phyloP scores from a whole-genome alignment of 2,329 filamentous ascomycete genomes.

The Colletotrichum paranaense region DNA sequence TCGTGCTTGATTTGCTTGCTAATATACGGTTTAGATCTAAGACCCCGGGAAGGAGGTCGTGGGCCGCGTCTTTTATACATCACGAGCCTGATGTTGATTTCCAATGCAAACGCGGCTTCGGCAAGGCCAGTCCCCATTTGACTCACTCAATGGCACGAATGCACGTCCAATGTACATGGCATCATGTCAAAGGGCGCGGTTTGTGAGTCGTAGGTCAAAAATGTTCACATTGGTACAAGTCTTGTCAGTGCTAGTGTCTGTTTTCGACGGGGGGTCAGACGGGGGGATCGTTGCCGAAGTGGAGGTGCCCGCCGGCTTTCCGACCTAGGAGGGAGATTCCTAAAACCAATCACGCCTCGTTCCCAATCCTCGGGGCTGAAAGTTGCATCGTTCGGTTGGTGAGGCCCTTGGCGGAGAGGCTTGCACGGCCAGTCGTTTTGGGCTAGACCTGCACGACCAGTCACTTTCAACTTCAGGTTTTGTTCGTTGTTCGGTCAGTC shows the following conservation, averaged over 20 bases:
- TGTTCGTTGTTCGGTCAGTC: constrained; percentile 12
- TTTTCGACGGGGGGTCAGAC: constrained; percentile 13
- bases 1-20: constrained; percentile 6
- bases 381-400: background rate
- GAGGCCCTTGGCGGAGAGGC: constrained; percentile 2
- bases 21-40: background rate
- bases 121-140: background rate
- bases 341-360: background rate
- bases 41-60: background rate
- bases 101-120: constrained; percentile 12
- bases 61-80: constrained; percentile 15
- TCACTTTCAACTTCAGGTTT: background rate
- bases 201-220: background rate
- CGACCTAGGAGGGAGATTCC: background rate
- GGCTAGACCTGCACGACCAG: constrained; percentile 3
- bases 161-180: constrained; percentile 15
- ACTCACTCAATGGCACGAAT: background rate
- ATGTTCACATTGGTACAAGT: background rate
- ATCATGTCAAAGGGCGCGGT: constrained; percentile 31
- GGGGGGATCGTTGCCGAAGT: constrained; percentile 14
- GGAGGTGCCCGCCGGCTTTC: background rate
- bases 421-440: background rate
- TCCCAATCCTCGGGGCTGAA: background rate
- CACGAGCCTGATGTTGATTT: background rate
- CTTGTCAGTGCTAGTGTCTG: constrained; percentile 2